Evolutionary conservation across 306 rosid genomes (phyloP).

Genomic region (Dryas octopetala): DNA sequence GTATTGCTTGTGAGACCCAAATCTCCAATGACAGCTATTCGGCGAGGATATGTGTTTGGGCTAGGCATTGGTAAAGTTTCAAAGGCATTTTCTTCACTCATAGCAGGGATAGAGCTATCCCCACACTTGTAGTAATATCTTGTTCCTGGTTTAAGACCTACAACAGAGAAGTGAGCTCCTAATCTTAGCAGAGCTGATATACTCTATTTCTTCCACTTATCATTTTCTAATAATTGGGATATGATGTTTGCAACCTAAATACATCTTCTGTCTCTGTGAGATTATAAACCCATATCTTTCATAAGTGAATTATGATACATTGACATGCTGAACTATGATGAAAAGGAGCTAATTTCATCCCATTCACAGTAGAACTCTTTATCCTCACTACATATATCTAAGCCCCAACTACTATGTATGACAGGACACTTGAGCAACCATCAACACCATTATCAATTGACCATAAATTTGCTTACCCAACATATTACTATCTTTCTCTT

Average conservation of each 20-base stretch:
- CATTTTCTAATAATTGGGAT: neutral
- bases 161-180: constrained; percentile 33
- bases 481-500: neutral
- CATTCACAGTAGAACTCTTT: neutral
- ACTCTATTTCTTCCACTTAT: neutral
- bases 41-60: constrained; percentile 51
- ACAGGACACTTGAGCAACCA: neutral
- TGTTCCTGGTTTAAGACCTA: constrained; percentile 75
- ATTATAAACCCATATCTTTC: neutral
- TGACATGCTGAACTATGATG: neutral
- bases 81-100: constrained; percentile 73
- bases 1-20: constrained; percentile 90
- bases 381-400: neutral
- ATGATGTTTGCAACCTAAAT: no score
- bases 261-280: neutral
- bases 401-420: neutral
- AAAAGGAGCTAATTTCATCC: neutral
- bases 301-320: neutral
- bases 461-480: neutral
- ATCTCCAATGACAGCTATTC: constrained; percentile 84
- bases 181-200: neutral
- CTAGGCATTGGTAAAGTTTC: constrained; percentile 56
- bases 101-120: constrained; percentile 67
- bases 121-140: constrained; percentile 84
- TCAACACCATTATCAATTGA: neutral